Evolutionary conservation across 805 yeast genomes (phyloP), one percentile per base, ranked within the genome.

Genomic region (Sungouiella blattae): DNA sequence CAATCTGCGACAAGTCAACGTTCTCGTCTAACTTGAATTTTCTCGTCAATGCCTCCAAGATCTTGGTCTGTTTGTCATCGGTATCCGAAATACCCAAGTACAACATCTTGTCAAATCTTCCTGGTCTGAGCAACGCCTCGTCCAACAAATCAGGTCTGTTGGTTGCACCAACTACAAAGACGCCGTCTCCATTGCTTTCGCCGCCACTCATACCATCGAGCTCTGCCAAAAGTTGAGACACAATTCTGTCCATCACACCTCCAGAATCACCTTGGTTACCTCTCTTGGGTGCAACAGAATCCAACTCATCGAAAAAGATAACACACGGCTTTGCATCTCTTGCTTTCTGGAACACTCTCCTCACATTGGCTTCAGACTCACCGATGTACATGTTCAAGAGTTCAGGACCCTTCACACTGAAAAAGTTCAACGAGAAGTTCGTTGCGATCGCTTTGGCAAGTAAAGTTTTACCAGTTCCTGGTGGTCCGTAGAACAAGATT

Each of bases 211-310:
- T 91, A 17, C 98, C 98, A 56, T 93, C 98, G 28, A 93, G 68
- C 58, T 93, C 98, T 0, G 98, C 96, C 34, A 93, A 68, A 26
- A 93, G 65, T 58, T 93, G 98, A 0, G 97, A 89, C 0, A 93
- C 98, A 45, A 93, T 93, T 59, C 98, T 76, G 57, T 93, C 98
- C 98, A 93, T 93, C 2, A 93, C 98, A 47, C 98, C 98, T 12
- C 98, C 98, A 2, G 97, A 88, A 60, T 93, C 98, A 16, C 98
- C 98, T 55, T 93, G 97, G 57, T 91, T 89, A 18, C 98, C 98
- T 67, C 98, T 80, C 58, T 93, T 91, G 2, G 98, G 98, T 0
- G 98, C 98, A 1, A 93, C 97, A 1, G 97, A 88, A 62, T 93
- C 98, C 61, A 93, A 72, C 63, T 93, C 98, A 64, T 93, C 98